Base-by-base conservation (phyloP, 495 filamentous ascomycete species). In the Aspergillus cavernicola region DNA sequence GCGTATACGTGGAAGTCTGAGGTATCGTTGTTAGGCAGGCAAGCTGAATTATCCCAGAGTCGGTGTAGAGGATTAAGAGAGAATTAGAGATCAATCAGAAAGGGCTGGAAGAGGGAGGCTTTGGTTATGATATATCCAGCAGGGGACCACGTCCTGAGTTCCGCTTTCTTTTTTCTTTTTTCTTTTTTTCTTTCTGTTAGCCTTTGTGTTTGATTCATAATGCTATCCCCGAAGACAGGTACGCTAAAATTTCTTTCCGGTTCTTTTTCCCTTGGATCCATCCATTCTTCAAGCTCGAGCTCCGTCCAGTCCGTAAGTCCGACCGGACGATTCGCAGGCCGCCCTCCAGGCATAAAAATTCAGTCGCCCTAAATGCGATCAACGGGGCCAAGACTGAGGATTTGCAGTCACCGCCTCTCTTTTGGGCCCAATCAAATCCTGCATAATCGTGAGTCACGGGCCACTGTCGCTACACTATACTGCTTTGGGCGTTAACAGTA, bases 51-150 rank as follows among this genome's bases (percentile, higher is more conserved):
- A 4, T 19, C n/a, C n/a, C n/a, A 38, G 41, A 44, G 41, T 47
- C 33, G 41, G 51, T 53, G 40, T 13, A 36, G 20, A 37, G 35
- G 23, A n/a, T 35, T 22, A 31, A 16, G 26, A 5, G n/a, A n/a
- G n/a, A n/a, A 5, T 29, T 29, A 44, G 50, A 44, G 40, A 50
- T 46, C 42, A 23, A 32, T 47, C 42, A 48, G 41, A 58, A 50
- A 15, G 18, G 45, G 51, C 41, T 35, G 35, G 28, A 19, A 42
- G 48, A 44, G 50, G 50, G 44, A 12, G 28, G 19, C 31, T 46
- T 40, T 35, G 24, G 15, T 39, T 58, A 44, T 58, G 56, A 58
- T 58, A 58, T 58, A 58, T 53, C 56, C 55, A 58, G 51, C 41
- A 46, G 16, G 13, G 31, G 22, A 38, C 22, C 23, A 38, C 24